Evolutionary conservation across 257 asterid genomes (phyloP).

Genomic region (Handroanthus guayacan): DNA sequence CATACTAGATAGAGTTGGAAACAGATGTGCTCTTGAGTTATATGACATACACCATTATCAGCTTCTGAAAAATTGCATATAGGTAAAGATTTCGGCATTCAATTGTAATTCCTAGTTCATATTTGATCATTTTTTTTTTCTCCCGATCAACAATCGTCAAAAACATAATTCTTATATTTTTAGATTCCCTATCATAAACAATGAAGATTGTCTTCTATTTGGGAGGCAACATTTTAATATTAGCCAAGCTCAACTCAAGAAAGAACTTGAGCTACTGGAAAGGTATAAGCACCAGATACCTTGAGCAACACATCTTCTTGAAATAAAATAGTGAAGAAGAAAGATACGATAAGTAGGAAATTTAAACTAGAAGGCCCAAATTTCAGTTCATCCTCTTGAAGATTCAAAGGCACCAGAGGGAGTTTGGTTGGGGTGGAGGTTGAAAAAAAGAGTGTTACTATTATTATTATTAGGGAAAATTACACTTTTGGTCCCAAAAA

Average conservation of each 20-base stretch:
- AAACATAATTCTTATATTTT: too few species aligned
- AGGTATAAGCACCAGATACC: constrained; percentile 37
- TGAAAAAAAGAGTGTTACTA: too few species aligned
- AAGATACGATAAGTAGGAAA: too few species aligned
- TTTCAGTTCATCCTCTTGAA: too few species aligned
- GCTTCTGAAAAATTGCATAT: constrained; percentile 34
- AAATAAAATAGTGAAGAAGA: too few species aligned
- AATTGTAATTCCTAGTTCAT: background rate
- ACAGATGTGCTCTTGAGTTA: constrained; percentile 40
- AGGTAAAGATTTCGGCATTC: constrained; percentile 35
- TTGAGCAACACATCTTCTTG: background rate
- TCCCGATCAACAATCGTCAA: background rate
- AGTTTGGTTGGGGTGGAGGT: too few species aligned
- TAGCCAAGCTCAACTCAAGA: constrained; percentile 49
- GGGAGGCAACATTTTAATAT: constrained; percentile 43
- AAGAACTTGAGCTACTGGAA: constrained; percentile 50
- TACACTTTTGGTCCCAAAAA: too few species aligned
- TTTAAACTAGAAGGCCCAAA: too few species aligned
- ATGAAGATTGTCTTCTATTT: constrained; percentile 38
- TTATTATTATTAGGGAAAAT: too few species aligned
- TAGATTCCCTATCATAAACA: constrained; percentile 36
- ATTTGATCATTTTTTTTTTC: too few species aligned
- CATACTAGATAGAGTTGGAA: constrained; percentile 29
- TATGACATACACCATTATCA: constrained; percentile 34
- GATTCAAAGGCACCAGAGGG: too few species aligned